These are phyloP conservation scores for Agroathelia rolfsii DNA, from an alignment of 1,284 basidiomycete species.

Conservation along the genomic window DNA sequence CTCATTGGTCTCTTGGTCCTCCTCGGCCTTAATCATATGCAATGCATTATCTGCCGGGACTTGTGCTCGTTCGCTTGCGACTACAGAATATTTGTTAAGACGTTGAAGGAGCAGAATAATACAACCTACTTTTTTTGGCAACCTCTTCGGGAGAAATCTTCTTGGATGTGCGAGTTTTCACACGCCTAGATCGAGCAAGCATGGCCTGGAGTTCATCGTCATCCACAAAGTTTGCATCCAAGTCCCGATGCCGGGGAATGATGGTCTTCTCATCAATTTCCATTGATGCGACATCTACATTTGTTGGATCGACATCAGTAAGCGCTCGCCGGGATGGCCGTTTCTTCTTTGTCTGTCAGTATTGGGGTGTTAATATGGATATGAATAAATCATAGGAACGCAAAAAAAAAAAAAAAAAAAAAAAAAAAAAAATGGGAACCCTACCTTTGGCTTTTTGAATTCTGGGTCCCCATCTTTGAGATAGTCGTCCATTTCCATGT, in stretches of 20 bases:
- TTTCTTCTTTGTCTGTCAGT: constrained; percentile 82
- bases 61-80: constrained; percentile 52
- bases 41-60: constrained; percentile 36
- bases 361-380: constrained; percentile 8
- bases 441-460: constrained; percentile 88
- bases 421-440: constrained; percentile 8
- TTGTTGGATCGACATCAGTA: constrained; percentile 46
- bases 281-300: constrained; percentile 49
- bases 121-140: constrained; percentile 60
- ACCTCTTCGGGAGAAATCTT: constrained; percentile 81
- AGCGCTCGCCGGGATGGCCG: constrained; percentile 63
- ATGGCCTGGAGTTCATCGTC: constrained; percentile 97
- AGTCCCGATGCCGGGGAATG: constrained; percentile 52
- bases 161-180: constrained; percentile 70
- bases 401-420: not conserved
- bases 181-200: constrained; percentile 76
- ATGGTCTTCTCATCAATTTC: constrained; percentile 66
- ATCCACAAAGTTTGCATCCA: constrained; percentile 87
- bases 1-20: constrained; percentile 39
- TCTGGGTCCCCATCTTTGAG: constrained; percentile 84
- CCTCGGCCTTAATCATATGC: constrained; percentile 43
- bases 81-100: constrained; percentile 27
- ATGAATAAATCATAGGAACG: not conserved
- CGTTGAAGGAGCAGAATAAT: constrained; percentile 1
- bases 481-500: constrained; percentile 81